Conservation (phyloP, 108 stramenopile genomes). For the Poteriospumella lacustris region DNA sequence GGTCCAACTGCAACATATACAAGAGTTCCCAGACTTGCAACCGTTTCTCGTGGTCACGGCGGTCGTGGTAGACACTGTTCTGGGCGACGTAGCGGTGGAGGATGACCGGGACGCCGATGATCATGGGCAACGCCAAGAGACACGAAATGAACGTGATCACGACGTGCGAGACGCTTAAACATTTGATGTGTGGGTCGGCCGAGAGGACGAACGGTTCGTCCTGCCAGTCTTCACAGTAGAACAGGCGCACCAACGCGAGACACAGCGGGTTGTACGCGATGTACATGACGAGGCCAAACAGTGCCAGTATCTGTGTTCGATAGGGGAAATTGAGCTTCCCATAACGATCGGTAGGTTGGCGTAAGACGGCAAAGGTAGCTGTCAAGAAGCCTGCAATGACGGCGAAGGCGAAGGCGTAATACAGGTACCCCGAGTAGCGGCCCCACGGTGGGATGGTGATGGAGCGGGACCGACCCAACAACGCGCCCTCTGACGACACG, state of each 20-base stretch:
- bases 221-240: slow-evolving; percentile 3
- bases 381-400: neutral
- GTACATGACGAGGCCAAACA: neutral
- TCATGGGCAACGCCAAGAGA: neutral
- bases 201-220: neutral
- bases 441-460: neutral
- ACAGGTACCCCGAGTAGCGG: neutral
- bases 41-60: slow-evolving; percentile 13
- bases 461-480: neutral
- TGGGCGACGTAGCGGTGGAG: neutral
- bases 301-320: neutral
- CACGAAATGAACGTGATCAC: neutral
- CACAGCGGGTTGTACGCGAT: neutral
- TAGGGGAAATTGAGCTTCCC: neutral
- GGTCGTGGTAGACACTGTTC: neutral
- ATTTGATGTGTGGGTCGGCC: neutral
- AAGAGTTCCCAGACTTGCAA: neutral
- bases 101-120: slow-evolving; percentile 3
- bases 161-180: neutral
- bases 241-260: slow-evolving; percentile 1
- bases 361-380: neutral
- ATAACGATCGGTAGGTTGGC: neutral
- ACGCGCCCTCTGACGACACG: neutral
- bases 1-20: slow-evolving; percentile 13
- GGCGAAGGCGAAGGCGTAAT: neutral